Evolutionary conservation across 257 asterid species (phyloP).

Genomic region (Avicennia marina): DNA sequence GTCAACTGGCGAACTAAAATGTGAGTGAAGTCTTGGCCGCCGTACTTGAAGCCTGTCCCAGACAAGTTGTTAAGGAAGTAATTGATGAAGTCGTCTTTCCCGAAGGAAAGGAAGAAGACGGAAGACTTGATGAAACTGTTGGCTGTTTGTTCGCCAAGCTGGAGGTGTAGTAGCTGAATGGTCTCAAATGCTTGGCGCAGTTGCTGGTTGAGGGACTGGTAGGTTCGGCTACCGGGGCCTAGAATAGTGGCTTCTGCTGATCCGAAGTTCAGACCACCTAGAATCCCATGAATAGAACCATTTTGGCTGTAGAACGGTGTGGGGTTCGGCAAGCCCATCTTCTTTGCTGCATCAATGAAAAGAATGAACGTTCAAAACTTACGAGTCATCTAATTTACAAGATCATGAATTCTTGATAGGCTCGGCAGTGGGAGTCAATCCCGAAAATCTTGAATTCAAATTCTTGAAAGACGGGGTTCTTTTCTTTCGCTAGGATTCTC

Average conservation of each 20-base stretch:
- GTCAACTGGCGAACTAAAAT: conserved; percentile 47
- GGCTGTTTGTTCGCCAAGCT: conserved; percentile 43
- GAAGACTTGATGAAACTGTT: conserved; percentile 40
- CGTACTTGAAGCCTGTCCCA: conserved; percentile 1
- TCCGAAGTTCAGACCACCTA: conserved; percentile 52
- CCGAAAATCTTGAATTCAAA: too few species aligned
- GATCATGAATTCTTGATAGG: not conserved
- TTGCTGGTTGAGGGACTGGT: conserved; percentile 63
- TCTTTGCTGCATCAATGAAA: conserved; percentile 40
- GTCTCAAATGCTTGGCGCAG: conserved; percentile 54
- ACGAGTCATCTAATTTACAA: not conserved
- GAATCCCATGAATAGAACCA: conserved; percentile 39
- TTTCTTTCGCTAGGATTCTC: too few species aligned
- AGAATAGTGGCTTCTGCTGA: conserved; percentile 56
- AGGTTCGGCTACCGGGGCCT: conserved; percentile 34
- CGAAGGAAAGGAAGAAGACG: conserved; percentile 58
- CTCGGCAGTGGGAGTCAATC: too few species aligned
- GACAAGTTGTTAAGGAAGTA: conserved; percentile 32
- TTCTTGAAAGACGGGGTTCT: too few species aligned
- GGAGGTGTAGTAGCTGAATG: conserved; percentile 54
- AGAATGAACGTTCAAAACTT: not conserved
- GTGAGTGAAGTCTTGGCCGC: conserved; percentile 24
- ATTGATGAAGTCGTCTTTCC: conserved; percentile 51
- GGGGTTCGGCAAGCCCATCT: conserved; percentile 44
- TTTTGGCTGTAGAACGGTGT: conserved; percentile 60